Conservation (phyloP, 75 land plant species). For the Pinus tabuliformis region DNA sequence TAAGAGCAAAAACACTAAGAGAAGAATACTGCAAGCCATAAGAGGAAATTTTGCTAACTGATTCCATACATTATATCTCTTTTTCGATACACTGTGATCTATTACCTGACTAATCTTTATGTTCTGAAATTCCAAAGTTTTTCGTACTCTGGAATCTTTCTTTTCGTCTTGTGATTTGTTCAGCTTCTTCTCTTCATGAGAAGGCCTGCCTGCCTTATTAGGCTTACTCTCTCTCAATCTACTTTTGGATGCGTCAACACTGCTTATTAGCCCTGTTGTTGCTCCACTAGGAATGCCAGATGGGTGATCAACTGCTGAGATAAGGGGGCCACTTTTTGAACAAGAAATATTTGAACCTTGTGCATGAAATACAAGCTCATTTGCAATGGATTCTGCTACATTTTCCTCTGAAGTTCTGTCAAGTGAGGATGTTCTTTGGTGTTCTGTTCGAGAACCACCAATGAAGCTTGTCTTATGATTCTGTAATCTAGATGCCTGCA, state of each 20-base stretch:
- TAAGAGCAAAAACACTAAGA: neutral
- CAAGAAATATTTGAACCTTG: slow-evolving; percentile 28
- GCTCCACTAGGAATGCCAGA: slow-evolving; percentile 5
- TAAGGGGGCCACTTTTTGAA: slow-evolving; percentile 36
- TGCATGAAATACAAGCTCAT: slow-evolving; percentile 49
- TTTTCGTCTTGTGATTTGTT: slow-evolving; percentile 68
- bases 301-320: slow-evolving; percentile 14
- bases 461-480: slow-evolving; percentile 29
- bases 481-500: slow-evolving; percentile 51
- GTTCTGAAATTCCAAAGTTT: slow-evolving; percentile 82
- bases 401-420: slow-evolving; percentile 72
- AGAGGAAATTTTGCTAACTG: neutral
- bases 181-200: slow-evolving; percentile 76
- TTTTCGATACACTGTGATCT: neutral
- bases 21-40: neutral
- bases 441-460: slow-evolving; percentile 47
- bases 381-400: slow-evolving; percentile 49
- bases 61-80: neutral
- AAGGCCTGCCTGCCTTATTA: slow-evolving; percentile 45
- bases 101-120: slow-evolving; percentile 94
- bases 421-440: slow-evolving; percentile 71
- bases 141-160: slow-evolving; percentile 61
- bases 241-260: slow-evolving; percentile 34
- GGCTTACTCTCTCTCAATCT: slow-evolving; percentile 49
- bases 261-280: neutral